Evolutionary conservation across 495 filamentous ascomycete species (phyloP), one percentile per base, ranked within the genome.

Genomic region (Annulohypoxylon stygium): DNA sequence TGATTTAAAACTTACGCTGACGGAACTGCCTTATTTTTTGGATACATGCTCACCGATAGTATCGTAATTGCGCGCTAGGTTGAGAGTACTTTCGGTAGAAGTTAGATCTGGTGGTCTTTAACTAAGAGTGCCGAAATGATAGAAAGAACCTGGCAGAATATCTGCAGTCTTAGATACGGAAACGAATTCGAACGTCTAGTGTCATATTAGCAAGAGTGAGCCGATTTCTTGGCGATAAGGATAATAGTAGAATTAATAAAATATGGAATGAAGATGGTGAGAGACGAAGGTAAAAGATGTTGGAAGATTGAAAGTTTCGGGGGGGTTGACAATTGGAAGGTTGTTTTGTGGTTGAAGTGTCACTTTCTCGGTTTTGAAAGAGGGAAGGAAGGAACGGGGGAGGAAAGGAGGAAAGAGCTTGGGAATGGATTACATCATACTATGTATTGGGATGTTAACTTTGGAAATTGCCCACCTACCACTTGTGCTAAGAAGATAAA

Each of bases 1-100:
- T 9, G 47, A 51, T 1, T 39, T 8, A 3, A 20, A 18, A 70
- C 70, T 73, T 61, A 69, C 70, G 11, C n/a, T 8, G 58, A n/a
- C 1, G 70, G 61, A 20, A 48, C 11, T 11, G 48, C 12, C 11
- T 43, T 25, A 1, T 10, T 2, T 33, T 57, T 34, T 26, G 23
- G 8, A 58, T 14, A 30, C 63, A 66, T 66, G 37, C 34, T 66
- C 51, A 7, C 36, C 45, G 6, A 23, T 25, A 2, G 47, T 16
- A 53, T 14, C 30, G n/a, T 26, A 26, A 43, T n/a, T 4, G 20
- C 14, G 20, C 57, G 25, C 7, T 18, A 12, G 39, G 26, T 26
- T 18, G 20, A 39, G 20, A 26, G 26, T 43, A 39, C 0, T 20
- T 47, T 47, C 9, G 10, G 57, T 11, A 58, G 30, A 41, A 41